Evolutionary conservation across 345 rosid genomes (phyloP).

Genomic region (Heritiera fomes): DNA sequence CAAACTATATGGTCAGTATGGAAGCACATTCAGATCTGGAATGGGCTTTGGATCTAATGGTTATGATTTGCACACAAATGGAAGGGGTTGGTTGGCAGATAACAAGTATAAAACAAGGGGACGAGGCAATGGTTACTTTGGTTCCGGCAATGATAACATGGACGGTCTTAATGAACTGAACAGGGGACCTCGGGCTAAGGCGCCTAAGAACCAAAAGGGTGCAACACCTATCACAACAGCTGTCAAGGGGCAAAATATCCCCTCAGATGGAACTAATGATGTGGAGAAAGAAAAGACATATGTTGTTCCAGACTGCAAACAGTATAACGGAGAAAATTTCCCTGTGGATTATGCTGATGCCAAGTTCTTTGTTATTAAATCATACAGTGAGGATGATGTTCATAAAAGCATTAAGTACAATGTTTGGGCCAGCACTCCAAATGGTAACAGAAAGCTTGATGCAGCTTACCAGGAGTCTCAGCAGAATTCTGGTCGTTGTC

Average conservation of each 20-base stretch:
- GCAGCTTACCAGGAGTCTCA: conserved; percentile 81
- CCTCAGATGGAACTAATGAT: conserved; percentile 30
- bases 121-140: conserved; percentile 63
- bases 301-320: conserved; percentile 51
- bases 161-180: conserved; percentile 90
- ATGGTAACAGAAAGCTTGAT: conserved; percentile 91
- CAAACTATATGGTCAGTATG: conserved; percentile 72
- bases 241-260: conserved; percentile 55
- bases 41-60: conserved; percentile 68
- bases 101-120: conserved; percentile 68
- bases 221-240: conserved; percentile 38
- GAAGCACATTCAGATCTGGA: conserved; percentile 58
- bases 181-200: conserved; percentile 88
- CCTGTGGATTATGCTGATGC: conserved; percentile 64
- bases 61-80: conserved; percentile 64
- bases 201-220: conserved; percentile 61
- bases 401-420: conserved; percentile 87
- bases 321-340: conserved; percentile 67
- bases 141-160: conserved; percentile 54
- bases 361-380: conserved; percentile 81
- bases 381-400: conserved; percentile 96
- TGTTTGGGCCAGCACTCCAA: conserved; percentile 96
- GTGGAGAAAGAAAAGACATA: conserved; percentile 44
- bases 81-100: conserved; percentile 64
- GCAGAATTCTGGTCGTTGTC: conserved; percentile 66